Evolutionary conservation across 2,329 filamentous ascomycete species (phyloP).

Genomic region (Botrytis pseudocinerea): DNA sequence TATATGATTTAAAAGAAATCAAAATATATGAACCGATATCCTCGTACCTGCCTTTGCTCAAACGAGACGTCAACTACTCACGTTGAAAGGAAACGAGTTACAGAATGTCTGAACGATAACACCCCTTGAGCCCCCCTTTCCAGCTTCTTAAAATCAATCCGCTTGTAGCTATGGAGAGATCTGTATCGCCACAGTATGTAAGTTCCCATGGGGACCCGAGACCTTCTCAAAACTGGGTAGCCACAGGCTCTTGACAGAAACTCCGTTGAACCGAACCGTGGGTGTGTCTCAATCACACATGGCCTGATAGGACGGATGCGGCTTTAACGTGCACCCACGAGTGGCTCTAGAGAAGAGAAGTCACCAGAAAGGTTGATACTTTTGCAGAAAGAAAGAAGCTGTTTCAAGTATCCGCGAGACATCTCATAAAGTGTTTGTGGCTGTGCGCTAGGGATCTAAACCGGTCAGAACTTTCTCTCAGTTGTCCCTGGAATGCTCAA

Average conservation of each 20-base stretch:
- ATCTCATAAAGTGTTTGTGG: neutral
- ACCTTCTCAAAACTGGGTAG: neutral
- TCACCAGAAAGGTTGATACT: neutral
- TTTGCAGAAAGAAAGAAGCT: neutral
- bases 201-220: neutral
- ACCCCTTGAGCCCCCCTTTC: neutral
- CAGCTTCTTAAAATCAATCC: neutral
- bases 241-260: neutral
- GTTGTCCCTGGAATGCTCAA: neutral
- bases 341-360: neutral
- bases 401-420: conserved; percentile 12
- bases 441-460: neutral
- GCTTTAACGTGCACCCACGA: neutral
- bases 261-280: neutral
- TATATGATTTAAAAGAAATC: neutral
- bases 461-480: conserved; percentile 3
- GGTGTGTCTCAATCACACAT: neutral
- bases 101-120: conserved; percentile 11
- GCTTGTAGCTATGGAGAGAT: neutral
- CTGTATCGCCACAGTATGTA: neutral
- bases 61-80: neutral
- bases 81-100: conserved; percentile 1
- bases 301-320: neutral
- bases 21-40: neutral
- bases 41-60: neutral